Conservation (phyloP, 768 basidiomycete genomes). For the Podaxis rugospora region DNA sequence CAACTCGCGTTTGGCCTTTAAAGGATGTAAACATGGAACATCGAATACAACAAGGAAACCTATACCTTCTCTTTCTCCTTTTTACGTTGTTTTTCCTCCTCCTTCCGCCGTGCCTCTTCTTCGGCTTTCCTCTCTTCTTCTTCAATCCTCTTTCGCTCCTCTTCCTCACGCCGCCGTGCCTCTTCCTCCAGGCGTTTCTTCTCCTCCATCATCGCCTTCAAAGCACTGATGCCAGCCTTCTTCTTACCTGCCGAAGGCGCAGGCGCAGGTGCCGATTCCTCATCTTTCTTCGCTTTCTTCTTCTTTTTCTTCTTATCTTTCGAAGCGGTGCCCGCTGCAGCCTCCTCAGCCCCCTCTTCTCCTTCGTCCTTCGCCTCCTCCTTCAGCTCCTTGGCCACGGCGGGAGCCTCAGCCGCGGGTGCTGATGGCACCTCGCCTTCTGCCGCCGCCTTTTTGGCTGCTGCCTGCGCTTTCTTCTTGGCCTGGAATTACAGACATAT, state of each 20-base stretch:
- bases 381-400: constrained; percentile 22
- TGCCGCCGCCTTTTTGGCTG: constrained; percentile 64
- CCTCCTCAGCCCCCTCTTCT: constrained; percentile 64
- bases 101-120: constrained; percentile 73
- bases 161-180: constrained; percentile 63
- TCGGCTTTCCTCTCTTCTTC: constrained; percentile 80
- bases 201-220: constrained; percentile 91
- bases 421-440: constrained; percentile 20
- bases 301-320: constrained; percentile 85
- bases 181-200: constrained; percentile 89
- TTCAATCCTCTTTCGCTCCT: constrained; percentile 76
- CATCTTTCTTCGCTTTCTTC: constrained; percentile 68
- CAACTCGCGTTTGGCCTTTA: constrained; percentile 79
- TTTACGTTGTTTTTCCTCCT: constrained; percentile 77
- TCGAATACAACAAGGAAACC: constrained; percentile 5
- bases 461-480: constrained; percentile 92
- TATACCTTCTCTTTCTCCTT: constrained; percentile 88
- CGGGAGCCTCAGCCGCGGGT: constrained; percentile 15
- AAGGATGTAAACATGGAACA: constrained; percentile 2
- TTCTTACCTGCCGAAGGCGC: constrained; percentile 53
- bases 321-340: constrained; percentile 32
- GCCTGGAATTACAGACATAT: constrained; percentile 44
- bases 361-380: constrained; percentile 43
- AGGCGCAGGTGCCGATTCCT: constrained; percentile 40
- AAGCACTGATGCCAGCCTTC: constrained; percentile 74